Base-by-base conservation (phyloP, 495 filamentous ascomycete species). In the Bacidia gigantensis region DNA sequence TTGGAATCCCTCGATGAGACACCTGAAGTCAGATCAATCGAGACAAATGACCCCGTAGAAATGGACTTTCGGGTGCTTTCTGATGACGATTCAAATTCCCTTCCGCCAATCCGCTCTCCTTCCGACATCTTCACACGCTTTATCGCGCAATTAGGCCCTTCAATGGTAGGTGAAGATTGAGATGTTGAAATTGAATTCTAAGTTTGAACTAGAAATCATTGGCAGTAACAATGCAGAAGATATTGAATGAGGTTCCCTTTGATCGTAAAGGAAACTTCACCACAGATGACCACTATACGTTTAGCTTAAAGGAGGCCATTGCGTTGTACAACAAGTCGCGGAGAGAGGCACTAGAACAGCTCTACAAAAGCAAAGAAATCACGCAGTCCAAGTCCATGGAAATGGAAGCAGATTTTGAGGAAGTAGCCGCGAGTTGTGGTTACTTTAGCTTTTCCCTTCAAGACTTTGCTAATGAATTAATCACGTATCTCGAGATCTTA, bases 381-480 rank as follows among this genome's bases (percentile, higher is more conserved):
- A 75, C 78, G 38, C 77, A 76, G 50, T 67, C 79, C 3, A 72
- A 78, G 26, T 75, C 78, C 1, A 70, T 84, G 26, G 81, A 82
- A 39, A 71, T 86, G n/a, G 84, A 90, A 54, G 92, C 92, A 3
- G 92, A 95, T 61, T 84, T 94, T 46, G 92, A 98, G 64, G 92
- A 98, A 65, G 88, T 97, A 9, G 87, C 89, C 26, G 92, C 92
- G 3, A 90, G 87, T 42, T 98, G 92, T 60, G 89, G 90, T 2
- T 87, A 97, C 62, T 98, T 96, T 63, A 86, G 83, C 61, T 94
- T 88, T 60, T 89, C 85, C 18, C 70, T 98, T 23, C 74, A 89
- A 51, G 82, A 87, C 56, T 87, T 97, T 64, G 89, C 88, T 0
- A 84, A 94, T 61, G 87, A 95, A 62, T 82, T 94, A 72, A 76